Evolutionary conservation across 129 eudicot species (phyloP).

Genomic region (Helichrysum umbraculigerum): DNA sequence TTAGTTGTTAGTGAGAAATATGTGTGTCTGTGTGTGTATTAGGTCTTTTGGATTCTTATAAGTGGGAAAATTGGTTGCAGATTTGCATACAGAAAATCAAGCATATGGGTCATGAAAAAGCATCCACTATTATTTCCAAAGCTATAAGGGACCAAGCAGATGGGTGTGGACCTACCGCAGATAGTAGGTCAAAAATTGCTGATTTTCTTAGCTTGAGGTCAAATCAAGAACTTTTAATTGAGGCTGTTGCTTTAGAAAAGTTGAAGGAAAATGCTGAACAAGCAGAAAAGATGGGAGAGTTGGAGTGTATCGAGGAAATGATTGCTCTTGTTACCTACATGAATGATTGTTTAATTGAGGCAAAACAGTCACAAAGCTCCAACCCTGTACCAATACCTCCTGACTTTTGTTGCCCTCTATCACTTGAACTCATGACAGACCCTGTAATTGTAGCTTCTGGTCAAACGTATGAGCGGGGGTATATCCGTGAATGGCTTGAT

Average conservation of each 20-base stretch:
- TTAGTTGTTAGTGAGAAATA: neutral
- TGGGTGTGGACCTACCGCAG: slow-evolving; percentile 69
- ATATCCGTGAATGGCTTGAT: slow-evolving; percentile 87
- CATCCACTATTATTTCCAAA: slow-evolving; percentile 49
- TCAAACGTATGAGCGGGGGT: slow-evolving; percentile 90
- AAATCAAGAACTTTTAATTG: slow-evolving; percentile 86
- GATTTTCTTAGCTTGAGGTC: slow-evolving; percentile 73
- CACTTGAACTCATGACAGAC: slow-evolving; percentile 95
- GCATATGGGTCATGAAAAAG: slow-evolving; percentile 53
- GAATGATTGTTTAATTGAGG: slow-evolving; percentile 63
- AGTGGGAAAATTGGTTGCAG: slow-evolving; percentile 44
- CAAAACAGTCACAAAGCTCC: slow-evolving; percentile 66
- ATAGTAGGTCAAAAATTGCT: slow-evolving; percentile 57
- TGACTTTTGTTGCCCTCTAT: slow-evolving; percentile 96
- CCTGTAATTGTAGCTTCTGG: slow-evolving; percentile 99
- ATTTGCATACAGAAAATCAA: slow-evolving; percentile 63
- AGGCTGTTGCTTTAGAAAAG: slow-evolving; percentile 96
- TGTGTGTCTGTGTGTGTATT: neutral
- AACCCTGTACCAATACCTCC: slow-evolving; percentile 77
- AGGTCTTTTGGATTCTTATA: neutral
- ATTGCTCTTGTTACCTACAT: slow-evolving; percentile 71
- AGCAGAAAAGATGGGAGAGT: slow-evolving; percentile 75
- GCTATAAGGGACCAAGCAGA: slow-evolving; percentile 68
- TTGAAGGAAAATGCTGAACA: slow-evolving; percentile 90
- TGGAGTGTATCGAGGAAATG: slow-evolving; percentile 74